These are phyloP conservation scores for Zasmidium citrigriseum DNA, from an alignment of 2,329 filamentous ascomycete genomes.

Conservation along the genomic window DNA sequence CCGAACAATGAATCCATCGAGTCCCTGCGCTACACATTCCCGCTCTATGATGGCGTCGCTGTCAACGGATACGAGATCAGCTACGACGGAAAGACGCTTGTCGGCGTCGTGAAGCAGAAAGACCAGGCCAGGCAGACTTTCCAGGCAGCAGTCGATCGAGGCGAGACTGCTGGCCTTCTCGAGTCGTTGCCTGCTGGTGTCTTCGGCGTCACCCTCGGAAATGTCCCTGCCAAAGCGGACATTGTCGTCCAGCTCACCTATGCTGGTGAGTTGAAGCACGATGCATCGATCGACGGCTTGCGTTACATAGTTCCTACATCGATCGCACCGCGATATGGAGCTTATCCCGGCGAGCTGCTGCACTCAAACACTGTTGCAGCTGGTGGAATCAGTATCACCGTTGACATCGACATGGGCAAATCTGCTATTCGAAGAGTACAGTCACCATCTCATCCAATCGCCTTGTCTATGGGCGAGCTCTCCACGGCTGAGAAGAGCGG, in stretches of 20 bases:
- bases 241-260: slow-evolving; percentile 66
- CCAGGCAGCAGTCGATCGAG: slow-evolving; percentile 57
- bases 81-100: slow-evolving; percentile 61
- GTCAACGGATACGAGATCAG: slow-evolving; percentile 68
- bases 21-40: slow-evolving; percentile 67
- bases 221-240: slow-evolving; percentile 60
- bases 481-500: slow-evolving; percentile 46
- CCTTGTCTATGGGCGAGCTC: slow-evolving; percentile 63
- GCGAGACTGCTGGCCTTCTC: slow-evolving; percentile 65
- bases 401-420: slow-evolving; percentile 61
- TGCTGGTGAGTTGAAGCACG: slow-evolving; percentile 71
- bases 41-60: slow-evolving; percentile 70
- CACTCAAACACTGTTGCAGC: slow-evolving; percentile 25
- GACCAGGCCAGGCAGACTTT: slow-evolving; percentile 62
- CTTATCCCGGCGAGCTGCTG: slow-evolving; percentile 42
- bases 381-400: slow-evolving; percentile 54
- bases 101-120: slow-evolving; percentile 67
- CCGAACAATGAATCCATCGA: slow-evolving; percentile 49
- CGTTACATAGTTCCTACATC: slow-evolving; percentile 68
- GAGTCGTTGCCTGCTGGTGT: slow-evolving; percentile 66
- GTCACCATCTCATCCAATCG: slow-evolving; percentile 68
- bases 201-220: slow-evolving; percentile 68
- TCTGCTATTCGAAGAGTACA: slow-evolving; percentile 63
- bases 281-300: slow-evolving; percentile 66
- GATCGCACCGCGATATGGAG: slow-evolving; percentile 68